Percentiles rank a stretch among this genome's conserved stretches.
Conservation (phyloP, 345 rosid genomes). For the Dipteronia dyeriana region DNA sequence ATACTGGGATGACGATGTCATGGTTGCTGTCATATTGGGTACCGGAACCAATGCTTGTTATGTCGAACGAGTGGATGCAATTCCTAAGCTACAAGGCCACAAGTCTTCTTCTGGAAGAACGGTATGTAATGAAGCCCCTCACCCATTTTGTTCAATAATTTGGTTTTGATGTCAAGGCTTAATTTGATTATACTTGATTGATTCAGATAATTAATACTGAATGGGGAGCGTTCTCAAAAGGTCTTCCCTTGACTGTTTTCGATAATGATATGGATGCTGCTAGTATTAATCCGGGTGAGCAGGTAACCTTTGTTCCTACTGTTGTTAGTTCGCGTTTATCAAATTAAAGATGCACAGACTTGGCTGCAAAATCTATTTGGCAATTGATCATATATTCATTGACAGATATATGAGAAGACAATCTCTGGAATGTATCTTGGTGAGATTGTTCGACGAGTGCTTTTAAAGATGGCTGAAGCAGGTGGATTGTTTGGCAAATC, state of each 20-base stretch:
- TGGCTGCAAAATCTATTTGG: background rate
- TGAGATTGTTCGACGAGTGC: constrained; percentile 71
- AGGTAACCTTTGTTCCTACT: constrained; percentile 43
- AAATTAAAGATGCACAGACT: background rate
- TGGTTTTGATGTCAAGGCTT: constrained; percentile 15
- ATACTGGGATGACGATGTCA: constrained; percentile 81
- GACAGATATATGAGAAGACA: constrained; percentile 84
- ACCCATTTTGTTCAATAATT: background rate
- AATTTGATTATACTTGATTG: constrained; percentile 16
- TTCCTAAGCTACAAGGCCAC: constrained; percentile 55
- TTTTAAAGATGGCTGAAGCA: constrained; percentile 59
- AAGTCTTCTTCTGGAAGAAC: constrained; percentile 48
- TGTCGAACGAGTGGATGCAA: constrained; percentile 62
- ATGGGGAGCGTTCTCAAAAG: constrained; percentile 84
- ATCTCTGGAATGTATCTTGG: constrained; percentile 97
- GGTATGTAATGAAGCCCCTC: constrained; percentile 33
- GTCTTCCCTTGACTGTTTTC: constrained; percentile 67
- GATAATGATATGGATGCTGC: constrained; percentile 78
- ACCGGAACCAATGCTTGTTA: constrained; percentile 96
- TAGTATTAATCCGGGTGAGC: constrained; percentile 82
- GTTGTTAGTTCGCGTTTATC: background rate
- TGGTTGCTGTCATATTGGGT: constrained; percentile 90
- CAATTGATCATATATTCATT: constrained; percentile 7
- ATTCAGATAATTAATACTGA: constrained; percentile 76
- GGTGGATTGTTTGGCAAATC: constrained; percentile 54